These are phyloP conservation scores for Chlorokybus atmophyticus DNA, from an alignment of 139 green algal genomes.

Conservation along the genomic window DNA sequence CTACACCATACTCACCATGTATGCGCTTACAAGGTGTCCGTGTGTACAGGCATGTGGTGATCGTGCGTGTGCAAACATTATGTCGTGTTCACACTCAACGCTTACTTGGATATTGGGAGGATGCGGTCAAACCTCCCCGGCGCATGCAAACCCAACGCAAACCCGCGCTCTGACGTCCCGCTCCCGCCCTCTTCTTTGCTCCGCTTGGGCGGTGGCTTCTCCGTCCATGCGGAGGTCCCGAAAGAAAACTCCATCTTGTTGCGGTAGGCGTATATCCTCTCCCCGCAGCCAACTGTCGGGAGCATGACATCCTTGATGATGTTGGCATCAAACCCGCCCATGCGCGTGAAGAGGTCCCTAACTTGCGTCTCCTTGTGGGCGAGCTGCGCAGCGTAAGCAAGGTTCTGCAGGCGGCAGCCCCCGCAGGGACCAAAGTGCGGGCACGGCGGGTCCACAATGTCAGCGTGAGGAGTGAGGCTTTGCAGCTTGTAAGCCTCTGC, in stretches of 20 bases:
- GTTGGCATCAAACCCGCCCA: constrained; percentile 34
- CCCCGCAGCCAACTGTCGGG: constrained; percentile 28
- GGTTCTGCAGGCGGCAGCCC: constrained; percentile 64
- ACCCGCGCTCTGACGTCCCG: not conserved
- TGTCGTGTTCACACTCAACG: no score
- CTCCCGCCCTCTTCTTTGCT: not conserved
- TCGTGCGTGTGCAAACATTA: no score
- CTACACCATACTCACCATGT: no score
- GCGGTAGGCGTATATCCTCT: constrained; percentile 44
- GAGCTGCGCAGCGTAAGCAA: constrained; percentile 61
- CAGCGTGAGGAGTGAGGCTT: constrained; percentile 22
- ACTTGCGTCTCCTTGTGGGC: constrained; percentile 48
- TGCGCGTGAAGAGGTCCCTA: constrained; percentile 41
- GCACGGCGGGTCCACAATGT: constrained; percentile 40
- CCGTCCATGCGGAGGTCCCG: constrained; percentile 19
- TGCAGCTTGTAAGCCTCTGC: constrained; percentile 9
- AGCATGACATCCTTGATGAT: constrained; percentile 21
- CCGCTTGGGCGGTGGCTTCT: not conserved
- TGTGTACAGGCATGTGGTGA: no score
- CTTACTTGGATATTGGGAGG: constrained; percentile 9
- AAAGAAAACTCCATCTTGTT: constrained; percentile 71
- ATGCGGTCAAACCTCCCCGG: constrained; percentile 19
- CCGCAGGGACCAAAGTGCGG: constrained; percentile 51
- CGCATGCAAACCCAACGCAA: constrained; percentile 28
- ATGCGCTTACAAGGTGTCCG: no score